These are phyloP conservation scores for Hygrophila difformis DNA, from an alignment of 257 asterid genomes.

Conservation along the genomic window DNA sequence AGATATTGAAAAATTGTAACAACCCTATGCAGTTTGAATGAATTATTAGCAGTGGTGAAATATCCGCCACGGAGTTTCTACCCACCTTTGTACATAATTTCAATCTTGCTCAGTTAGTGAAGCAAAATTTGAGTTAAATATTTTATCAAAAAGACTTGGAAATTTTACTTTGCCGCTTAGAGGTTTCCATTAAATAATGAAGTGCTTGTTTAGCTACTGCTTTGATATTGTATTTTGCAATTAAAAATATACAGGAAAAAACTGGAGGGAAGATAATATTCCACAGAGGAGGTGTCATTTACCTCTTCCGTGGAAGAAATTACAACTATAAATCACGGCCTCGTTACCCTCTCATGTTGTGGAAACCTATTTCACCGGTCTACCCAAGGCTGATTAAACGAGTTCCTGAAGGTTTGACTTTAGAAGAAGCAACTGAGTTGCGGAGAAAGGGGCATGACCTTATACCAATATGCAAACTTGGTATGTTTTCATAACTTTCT, in stretches of 20 bases:
- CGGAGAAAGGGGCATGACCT: slow-evolving; percentile 71
- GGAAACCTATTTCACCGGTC: slow-evolving; percentile 85
- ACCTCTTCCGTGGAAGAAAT: slow-evolving; percentile 89
- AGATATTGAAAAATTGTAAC: no score
- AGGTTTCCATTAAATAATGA: background rate
- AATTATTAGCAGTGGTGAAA: no score
- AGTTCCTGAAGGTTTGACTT: slow-evolving; percentile 76
- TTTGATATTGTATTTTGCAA: background rate
- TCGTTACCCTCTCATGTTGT: slow-evolving; percentile 79
- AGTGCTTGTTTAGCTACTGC: background rate
- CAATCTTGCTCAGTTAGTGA: no score
- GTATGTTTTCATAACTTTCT: slow-evolving; percentile 27
- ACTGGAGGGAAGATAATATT: slow-evolving; percentile 82
- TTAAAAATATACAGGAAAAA: slow-evolving; percentile 45
- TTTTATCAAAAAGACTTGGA: no score
- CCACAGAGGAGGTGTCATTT: slow-evolving; percentile 63
- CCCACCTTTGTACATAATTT: no score
- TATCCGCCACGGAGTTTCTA: no score
- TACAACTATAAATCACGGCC: slow-evolving; percentile 69
- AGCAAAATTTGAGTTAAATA: no score
- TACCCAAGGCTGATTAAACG: slow-evolving; percentile 71
- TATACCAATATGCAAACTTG: slow-evolving; percentile 77
- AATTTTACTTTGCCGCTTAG: no score
- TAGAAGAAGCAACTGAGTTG: slow-evolving; percentile 72
- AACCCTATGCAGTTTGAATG: no score